Conservation (phyloP, 2,329 filamentous ascomycete genomes). For the Botrytis paeoniae region DNA sequence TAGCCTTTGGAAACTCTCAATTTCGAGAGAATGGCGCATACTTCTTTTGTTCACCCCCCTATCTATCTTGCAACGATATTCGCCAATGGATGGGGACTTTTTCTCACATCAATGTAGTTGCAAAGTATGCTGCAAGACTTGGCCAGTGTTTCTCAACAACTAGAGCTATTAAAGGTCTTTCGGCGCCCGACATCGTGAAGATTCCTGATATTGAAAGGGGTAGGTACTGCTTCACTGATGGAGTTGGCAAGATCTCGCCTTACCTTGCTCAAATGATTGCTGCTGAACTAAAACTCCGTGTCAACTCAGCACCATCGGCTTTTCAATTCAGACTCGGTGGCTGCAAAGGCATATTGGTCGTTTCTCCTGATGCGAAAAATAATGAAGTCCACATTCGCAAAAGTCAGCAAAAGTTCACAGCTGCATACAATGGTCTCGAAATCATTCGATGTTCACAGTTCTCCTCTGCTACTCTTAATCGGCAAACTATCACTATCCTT, state of each 20-base stretch:
- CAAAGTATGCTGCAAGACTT: slow-evolving; percentile 83
- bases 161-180: slow-evolving; percentile 64
- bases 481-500: slow-evolving; percentile 85
- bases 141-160: slow-evolving; percentile 98
- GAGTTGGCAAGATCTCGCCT: slow-evolving; percentile 85
- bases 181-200: slow-evolving; percentile 52
- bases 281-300: slow-evolving; percentile 63
- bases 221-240: slow-evolving; percentile 78
- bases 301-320: slow-evolving; percentile 66
- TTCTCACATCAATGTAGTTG: slow-evolving; percentile 73
- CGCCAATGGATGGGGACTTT: slow-evolving; percentile 86
- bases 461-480: slow-evolving; percentile 77
- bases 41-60: slow-evolving; percentile 75
- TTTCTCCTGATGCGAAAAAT: slow-evolving; percentile 65
- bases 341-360: slow-evolving; percentile 81
- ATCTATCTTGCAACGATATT: slow-evolving; percentile 70
- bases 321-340: slow-evolving; percentile 92
- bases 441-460: slow-evolving; percentile 79
- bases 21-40: slow-evolving; percentile 89
- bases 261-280: slow-evolving; percentile 73
- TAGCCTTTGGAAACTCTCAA: slow-evolving; percentile 94
- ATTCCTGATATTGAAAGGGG: slow-evolving; percentile 70
- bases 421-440: slow-evolving; percentile 70
- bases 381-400: slow-evolving; percentile 73
- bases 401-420: slow-evolving; percentile 84